A percentile compares a stretch with the other conserved stretches of the same genome.
These are phyloP conservation scores for Metroxylon sagu DNA, from an alignment of 176 grass and related monocot species.

Conservation along the genomic window DNA sequence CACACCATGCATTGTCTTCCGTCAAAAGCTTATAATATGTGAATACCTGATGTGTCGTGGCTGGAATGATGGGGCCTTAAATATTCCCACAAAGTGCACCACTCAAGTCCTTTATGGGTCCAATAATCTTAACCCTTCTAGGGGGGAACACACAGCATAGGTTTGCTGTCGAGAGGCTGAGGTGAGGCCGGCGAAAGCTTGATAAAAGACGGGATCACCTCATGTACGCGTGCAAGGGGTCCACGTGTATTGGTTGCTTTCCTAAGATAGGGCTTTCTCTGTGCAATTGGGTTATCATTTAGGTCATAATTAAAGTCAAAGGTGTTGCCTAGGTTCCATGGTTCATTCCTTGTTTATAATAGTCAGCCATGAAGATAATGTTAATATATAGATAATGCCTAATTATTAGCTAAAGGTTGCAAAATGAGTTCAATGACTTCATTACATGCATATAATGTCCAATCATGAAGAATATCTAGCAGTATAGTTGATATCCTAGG, in stretches of 20 bases:
- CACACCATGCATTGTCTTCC: conserved; percentile 24
- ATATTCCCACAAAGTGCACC: conserved; percentile 30
- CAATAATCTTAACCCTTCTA: neutral
- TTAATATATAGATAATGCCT: no score
- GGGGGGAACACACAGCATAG: no score
- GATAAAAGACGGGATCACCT: neutral
- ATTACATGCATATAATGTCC: no score
- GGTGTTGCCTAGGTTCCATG: no score
- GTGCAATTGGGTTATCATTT: no score
- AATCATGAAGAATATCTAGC: no score
- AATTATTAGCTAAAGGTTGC: no score
- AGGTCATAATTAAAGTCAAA: no score
- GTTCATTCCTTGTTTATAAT: no score
- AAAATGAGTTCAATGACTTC: no score
- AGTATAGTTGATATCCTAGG: no score
- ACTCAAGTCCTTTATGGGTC: conserved; percentile 23
- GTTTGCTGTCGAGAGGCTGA: neutral
- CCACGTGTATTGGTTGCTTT: neutral
- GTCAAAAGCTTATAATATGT: conserved; percentile 15
- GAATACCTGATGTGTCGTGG: conserved; percentile 9
- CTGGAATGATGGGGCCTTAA: conserved; percentile 7
- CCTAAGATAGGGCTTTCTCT: neutral
- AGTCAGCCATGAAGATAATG: no score
- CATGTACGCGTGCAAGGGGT: neutral
- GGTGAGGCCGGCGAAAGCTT: conserved; percentile 4